A percentile compares a stretch with the other conserved stretches of the same genome.
Conservation (phyloP, 2,329 filamentous ascomycete genomes). For the Calonectria pauciramosa region DNA sequence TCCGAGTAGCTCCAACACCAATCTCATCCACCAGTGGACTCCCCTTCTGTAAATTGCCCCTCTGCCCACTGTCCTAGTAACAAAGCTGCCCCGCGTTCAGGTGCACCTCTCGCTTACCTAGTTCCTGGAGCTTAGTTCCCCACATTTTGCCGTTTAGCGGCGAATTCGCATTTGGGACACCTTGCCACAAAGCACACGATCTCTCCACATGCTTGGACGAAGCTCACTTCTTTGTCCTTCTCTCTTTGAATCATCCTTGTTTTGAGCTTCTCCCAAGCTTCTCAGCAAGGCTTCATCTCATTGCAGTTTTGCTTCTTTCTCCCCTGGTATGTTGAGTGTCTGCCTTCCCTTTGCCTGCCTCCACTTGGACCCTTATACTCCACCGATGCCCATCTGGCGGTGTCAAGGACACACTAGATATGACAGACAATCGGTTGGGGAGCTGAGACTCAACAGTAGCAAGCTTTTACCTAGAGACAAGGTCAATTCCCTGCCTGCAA, state of each 20-base stretch:
- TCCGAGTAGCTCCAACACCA: constrained; percentile 14
- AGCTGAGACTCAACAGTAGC: constrained; percentile 27
- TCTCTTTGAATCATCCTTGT: constrained; percentile 34
- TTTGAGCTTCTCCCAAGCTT: constrained; percentile 36
- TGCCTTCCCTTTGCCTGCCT: neutral
- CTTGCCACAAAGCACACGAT: constrained; percentile 52
- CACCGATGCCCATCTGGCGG: constrained; percentile 30
- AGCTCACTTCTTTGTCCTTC: constrained; percentile 34
- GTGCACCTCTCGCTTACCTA: constrained; percentile 13
- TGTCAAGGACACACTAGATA: constrained; percentile 28
- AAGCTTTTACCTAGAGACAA: neutral
- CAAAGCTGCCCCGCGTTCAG: constrained; percentile 43
- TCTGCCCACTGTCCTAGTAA: constrained; percentile 5
- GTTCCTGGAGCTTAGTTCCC: constrained; percentile 42
- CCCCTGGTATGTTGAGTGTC: constrained; percentile 40
- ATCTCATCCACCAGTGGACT: constrained; percentile 26
- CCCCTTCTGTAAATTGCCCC: constrained; percentile 22
- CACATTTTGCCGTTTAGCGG: constrained; percentile 43
- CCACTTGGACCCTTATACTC: neutral
- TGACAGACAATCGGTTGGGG: neutral
- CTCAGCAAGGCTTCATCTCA: constrained; percentile 37
- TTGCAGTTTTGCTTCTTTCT: constrained; percentile 17
- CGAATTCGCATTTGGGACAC: constrained; percentile 50
- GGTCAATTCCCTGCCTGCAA: neutral
- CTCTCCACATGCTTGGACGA: constrained; percentile 39